Evolutionary conservation across 2,329 filamentous ascomycete genomes (phyloP).

Genomic region (Penicillium verrucosum): DNA sequence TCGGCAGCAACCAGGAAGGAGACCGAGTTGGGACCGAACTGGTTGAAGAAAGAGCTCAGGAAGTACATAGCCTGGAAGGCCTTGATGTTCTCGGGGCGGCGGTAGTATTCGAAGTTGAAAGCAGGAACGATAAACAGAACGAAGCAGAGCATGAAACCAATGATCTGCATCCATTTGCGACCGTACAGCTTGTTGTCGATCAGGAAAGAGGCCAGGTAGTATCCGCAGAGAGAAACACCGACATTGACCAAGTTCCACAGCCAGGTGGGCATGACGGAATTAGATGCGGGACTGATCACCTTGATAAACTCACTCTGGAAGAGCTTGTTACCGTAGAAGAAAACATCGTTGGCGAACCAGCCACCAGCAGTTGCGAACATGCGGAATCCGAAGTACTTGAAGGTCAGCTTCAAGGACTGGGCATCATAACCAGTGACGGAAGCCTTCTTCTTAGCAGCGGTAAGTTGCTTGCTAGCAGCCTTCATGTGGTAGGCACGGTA

Average conservation of each 20-base stretch:
- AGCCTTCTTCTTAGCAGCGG: slow-evolving; percentile 76
- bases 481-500: slow-evolving; percentile 96
- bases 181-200: slow-evolving; percentile 97
- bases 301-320: slow-evolving; percentile 90
- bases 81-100: slow-evolving; percentile 65
- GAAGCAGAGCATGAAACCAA: slow-evolving; percentile 91
- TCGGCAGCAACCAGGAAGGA: slow-evolving; percentile 96
- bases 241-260: slow-evolving; percentile 91
- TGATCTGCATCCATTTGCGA: slow-evolving; percentile 91
- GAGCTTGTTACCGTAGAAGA: slow-evolving; percentile 99
- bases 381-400: slow-evolving; percentile 80
- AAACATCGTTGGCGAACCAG: slow-evolving; percentile 97
- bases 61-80: slow-evolving; percentile 99
- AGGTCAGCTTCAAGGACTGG: slow-evolving; percentile 73
- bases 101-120: slow-evolving; percentile 85
- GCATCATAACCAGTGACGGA: slow-evolving; percentile 90
- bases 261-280: slow-evolving; percentile 81
- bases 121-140: slow-evolving; percentile 89
- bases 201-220: slow-evolving; percentile 83
- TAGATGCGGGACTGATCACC: slow-evolving; percentile 67
- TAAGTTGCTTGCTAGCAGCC: slow-evolving; percentile 77
- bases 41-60: slow-evolving; percentile 96
- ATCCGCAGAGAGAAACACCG: slow-evolving; percentile 77
- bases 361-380: slow-evolving; percentile 79
- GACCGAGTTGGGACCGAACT: slow-evolving; percentile 94